Evolutionary conservation across 139 green algal species (phyloP).

Genomic region (Tetratostichococcus sp.): DNA sequence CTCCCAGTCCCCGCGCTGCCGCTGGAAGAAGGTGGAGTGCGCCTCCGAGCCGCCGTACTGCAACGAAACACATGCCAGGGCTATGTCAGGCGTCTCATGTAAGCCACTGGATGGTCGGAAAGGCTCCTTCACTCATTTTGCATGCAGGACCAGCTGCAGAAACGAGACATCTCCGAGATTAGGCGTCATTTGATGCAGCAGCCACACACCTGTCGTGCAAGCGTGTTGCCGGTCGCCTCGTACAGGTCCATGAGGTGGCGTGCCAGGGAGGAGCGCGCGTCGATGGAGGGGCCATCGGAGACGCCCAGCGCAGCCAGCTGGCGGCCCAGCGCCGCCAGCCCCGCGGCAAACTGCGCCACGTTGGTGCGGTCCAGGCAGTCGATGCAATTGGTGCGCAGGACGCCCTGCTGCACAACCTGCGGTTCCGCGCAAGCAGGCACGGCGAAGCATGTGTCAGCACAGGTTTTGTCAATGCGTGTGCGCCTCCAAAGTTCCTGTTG

Average conservation of each 20-base stretch:
- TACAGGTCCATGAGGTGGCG: conserved; percentile 86
- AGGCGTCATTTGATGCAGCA: not conserved
- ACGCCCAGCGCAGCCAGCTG: conserved; percentile 74
- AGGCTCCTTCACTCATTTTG: too few relatives aligned
- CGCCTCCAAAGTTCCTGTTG: too few relatives aligned
- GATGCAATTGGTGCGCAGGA: conserved; percentile 94
- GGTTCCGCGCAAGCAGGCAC: too few relatives aligned
- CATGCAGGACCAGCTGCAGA: not conserved
- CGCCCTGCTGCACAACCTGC: conserved; percentile 48
- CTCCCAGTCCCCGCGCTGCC: conserved; percentile 75
- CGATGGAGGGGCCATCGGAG: conserved; percentile 26
- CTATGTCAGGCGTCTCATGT: not conserved
- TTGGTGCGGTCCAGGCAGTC: conserved; percentile 98
- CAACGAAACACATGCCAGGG: not conserved
- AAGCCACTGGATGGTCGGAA: too few relatives aligned
- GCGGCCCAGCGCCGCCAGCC: conserved; percentile 65
- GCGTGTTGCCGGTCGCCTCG: conserved; percentile 82
- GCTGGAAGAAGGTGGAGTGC: conserved; percentile 85
- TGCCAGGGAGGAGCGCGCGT: conserved; percentile 52
- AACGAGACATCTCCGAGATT: too few relatives aligned
- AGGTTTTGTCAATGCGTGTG: too few relatives aligned
- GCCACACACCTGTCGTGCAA: conserved; percentile 56
- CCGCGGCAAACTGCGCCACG: conserved; percentile 83
- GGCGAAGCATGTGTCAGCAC: too few relatives aligned
- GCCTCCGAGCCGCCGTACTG: conserved; percentile 92